phyloP scores from a whole-genome alignment of 2,329 filamentous ascomycete species.

The Venturia oleaginea region DNA sequence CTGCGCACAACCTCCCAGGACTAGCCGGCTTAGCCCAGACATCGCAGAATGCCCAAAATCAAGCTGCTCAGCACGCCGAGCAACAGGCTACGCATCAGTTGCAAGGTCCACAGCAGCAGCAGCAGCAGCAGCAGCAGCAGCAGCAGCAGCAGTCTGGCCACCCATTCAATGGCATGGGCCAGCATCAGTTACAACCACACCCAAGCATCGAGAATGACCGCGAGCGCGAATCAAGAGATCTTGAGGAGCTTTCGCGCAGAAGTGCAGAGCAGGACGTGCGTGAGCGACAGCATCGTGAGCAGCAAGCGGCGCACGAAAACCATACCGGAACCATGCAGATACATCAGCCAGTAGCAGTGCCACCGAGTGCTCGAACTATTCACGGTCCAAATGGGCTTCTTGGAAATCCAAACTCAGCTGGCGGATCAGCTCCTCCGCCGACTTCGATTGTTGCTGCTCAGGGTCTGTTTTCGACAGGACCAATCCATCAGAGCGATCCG shows the following conservation, averaged over 20 bases:
- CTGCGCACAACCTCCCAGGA: constrained; percentile 35
- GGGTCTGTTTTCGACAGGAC: constrained; percentile 28
- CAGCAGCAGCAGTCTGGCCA: constrained; percentile 33
- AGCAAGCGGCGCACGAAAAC: constrained; percentile 62
- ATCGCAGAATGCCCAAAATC: constrained; percentile 33
- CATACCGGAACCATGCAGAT: constrained; percentile 82
- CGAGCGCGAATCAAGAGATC: constrained; percentile 45
- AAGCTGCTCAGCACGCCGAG: constrained; percentile 24
- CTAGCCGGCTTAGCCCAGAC: constrained; percentile 36
- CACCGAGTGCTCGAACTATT: constrained; percentile 67
- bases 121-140: constrained; percentile 29
- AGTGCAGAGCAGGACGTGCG: constrained; percentile 46
- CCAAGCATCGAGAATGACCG: constrained; percentile 27
- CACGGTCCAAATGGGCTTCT: constrained; percentile 88
- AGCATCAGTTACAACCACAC: constrained; percentile 28
- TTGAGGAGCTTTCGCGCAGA: constrained; percentile 33
- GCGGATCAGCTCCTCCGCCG: neutral
- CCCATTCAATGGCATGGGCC: constrained; percentile 25
- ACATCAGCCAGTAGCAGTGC: constrained; percentile 79
- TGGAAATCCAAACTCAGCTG: constrained; percentile 18
- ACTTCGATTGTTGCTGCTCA: constrained; percentile 1
- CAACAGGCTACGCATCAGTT: constrained; percentile 19
- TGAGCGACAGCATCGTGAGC: constrained; percentile 46
- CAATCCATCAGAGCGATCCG: neutral
- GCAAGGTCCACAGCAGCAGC: constrained; percentile 23